Evolutionary conservation across 805 yeast genomes (phyloP), one percentile per base, ranked within the genome.

Genomic region (Zygosaccharomyces lentus): DNA sequence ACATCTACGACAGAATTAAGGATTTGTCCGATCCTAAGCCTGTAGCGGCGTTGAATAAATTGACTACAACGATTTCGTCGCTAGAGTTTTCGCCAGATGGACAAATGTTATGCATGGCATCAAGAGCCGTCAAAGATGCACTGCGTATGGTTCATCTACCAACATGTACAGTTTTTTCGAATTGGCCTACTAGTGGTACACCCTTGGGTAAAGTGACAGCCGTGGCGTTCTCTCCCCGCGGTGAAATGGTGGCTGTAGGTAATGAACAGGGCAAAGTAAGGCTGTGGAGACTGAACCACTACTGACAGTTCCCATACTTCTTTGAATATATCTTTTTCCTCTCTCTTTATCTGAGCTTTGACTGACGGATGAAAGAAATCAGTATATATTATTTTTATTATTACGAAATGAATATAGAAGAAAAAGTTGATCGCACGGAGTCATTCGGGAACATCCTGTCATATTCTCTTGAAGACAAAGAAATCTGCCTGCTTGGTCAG

Each of bases 161-260:
- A 17, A 76, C 86, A 21, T 87, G 91, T 53, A 78, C 87, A 15
- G 96, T 87, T 6, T 93, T 82, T 68, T 74, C 82, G 40, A 93
- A 93, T 71, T 93, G 99, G 99, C 99, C 99, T 13, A 93, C 98
- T 1, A 82, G 91, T 43, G 89, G 89, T 5, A 91, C 99, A 0
- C 98, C 99, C 9, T 75, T 93, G 54, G 99, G 99, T n/a, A 81
- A 84, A 54, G 96, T 93, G 27, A 87, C 96, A 0, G 67, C 82
- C 13, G 83, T 81, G 2, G 77, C 80, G 12, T 91, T 91, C 66
- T 81, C 95, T 35, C 88, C 93, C 23, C 78, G 79, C 51, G 80
- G 82, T 48, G 93, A 87, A 66, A 79, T 90, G 82, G 65, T 93
- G 40, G 87, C 90, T 13, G 78, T 88, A 1, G 99, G 96, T 51